Percentiles rank a stretch among this genome's conserved stretches.
phyloP scores from a whole-genome alignment of 495 filamentous ascomycete genomes.

The Venustampulla echinocandica region DNA sequence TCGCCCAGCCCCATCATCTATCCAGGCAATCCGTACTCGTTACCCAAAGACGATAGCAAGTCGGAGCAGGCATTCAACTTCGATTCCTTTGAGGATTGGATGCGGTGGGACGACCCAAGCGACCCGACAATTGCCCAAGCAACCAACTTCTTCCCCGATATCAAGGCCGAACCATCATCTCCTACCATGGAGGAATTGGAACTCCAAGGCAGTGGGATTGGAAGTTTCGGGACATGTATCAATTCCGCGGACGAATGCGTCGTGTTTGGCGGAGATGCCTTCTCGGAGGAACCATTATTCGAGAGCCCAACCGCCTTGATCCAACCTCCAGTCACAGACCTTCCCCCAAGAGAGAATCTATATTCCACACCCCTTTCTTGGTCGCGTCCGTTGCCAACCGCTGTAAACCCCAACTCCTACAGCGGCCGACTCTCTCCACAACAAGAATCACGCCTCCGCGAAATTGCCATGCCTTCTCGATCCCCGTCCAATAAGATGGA shows the following conservation, averaged over 20 bases:
- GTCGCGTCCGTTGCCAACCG: slow-evolving; percentile 6
- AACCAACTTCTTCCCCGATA: slow-evolving; percentile 14
- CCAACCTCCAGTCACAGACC: slow-evolving; percentile 4
- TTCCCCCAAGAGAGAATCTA: slow-evolving; percentile 7
- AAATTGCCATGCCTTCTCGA: slow-evolving; percentile 17
- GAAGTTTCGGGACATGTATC: background rate
- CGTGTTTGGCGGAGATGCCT: slow-evolving; percentile 13
- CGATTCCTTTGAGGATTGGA: slow-evolving; percentile 21
- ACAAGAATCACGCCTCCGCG: slow-evolving; percentile 14
- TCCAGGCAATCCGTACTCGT: slow-evolving; percentile 2
- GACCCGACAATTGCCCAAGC: slow-evolving; percentile 13
- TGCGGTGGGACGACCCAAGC: slow-evolving; percentile 20
- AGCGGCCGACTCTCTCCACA: slow-evolving; percentile 6
- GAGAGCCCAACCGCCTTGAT: slow-evolving; percentile 7
- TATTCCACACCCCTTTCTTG: slow-evolving; percentile 18
- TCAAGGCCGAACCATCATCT: slow-evolving; percentile 15
- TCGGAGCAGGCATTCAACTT: slow-evolving; percentile 15
- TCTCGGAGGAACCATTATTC: slow-evolving; percentile 16
- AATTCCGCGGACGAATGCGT: slow-evolving; percentile 6
- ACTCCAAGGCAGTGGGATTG: slow-evolving; percentile 8
- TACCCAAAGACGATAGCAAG: slow-evolving; percentile 10
- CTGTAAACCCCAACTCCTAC: background rate
- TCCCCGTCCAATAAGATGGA: background rate
- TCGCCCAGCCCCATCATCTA: slow-evolving; percentile 4
- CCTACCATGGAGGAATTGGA: slow-evolving; percentile 10